Evolutionary conservation across 139 green algal genomes (phyloP).

Genomic region (Picocystis salinarum): DNA sequence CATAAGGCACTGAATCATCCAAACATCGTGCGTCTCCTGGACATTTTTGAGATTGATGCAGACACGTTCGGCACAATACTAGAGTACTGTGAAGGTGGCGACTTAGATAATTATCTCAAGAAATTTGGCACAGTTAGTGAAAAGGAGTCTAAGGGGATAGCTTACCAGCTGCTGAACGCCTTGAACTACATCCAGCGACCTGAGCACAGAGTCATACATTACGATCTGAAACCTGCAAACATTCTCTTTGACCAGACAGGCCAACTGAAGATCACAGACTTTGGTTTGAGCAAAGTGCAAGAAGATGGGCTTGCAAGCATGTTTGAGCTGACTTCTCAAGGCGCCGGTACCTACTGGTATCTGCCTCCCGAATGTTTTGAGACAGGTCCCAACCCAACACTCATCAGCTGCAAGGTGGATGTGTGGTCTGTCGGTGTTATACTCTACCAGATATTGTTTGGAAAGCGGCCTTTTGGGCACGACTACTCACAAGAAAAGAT

Average conservation of each 20-base stretch:
- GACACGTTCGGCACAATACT: constrained; percentile 82
- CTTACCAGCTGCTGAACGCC: constrained; percentile 10
- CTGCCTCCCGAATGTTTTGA: constrained; percentile 65
- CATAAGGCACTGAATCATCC: constrained; percentile 50
- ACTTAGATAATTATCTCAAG: too few relatives aligned
- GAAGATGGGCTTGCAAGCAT: constrained; percentile 4
- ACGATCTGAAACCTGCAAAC: constrained; percentile 90
- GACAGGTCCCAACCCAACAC: constrained; percentile 18
- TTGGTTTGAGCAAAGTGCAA: constrained; percentile 71
- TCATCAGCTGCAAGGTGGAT: constrained; percentile 89
- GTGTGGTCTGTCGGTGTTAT: constrained; percentile 82
- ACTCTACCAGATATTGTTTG: constrained; percentile 87
- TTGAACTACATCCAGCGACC: constrained; percentile 12
- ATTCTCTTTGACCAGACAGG: constrained; percentile 76
- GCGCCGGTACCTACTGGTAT: constrained; percentile 88
- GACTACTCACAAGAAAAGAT: constrained; percentile 23
- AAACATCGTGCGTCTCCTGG: constrained; percentile 54
- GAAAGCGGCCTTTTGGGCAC: constrained; percentile 59
- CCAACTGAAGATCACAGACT: constrained; percentile 83
- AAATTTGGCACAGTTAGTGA: too few relatives aligned
- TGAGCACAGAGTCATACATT: constrained; percentile 66
- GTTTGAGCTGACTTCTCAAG: constrained; percentile 79
- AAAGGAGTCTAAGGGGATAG: too few relatives aligned
- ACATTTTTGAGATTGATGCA: constrained; percentile 85
- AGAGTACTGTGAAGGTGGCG: constrained; percentile 55